These are phyloP conservation scores for Conoideocrella luteorostrata DNA, from an alignment of 2,329 filamentous ascomycete genomes.

Conservation along the genomic window DNA sequence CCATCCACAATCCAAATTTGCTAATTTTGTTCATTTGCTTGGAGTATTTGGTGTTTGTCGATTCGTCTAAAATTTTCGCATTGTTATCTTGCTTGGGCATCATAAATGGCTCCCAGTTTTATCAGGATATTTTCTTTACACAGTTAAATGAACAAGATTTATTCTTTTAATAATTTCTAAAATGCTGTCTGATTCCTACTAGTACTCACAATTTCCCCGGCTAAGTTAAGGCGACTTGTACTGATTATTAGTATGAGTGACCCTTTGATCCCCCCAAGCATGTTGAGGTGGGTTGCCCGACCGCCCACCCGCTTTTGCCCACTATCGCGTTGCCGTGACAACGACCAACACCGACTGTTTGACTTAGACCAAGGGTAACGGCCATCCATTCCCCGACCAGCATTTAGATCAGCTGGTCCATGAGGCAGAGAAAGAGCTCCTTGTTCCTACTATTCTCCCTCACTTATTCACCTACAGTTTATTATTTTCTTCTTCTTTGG, in stretches of 20 bases:
- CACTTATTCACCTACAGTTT: neutral
- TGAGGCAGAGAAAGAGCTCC: neutral
- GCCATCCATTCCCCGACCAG: neutral
- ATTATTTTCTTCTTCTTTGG: neutral
- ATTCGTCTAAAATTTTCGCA: neutral
- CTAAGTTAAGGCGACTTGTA: no score
- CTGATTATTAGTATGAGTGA: no score
- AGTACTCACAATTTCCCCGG: no score
- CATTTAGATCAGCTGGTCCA: neutral
- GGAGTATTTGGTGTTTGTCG: neutral
- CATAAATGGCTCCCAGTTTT: no score
- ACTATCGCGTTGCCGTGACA: slow-evolving; percentile 10
- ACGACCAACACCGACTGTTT: slow-evolving; percentile 3
- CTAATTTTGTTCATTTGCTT: neutral
- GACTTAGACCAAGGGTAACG: slow-evolving; percentile 1
- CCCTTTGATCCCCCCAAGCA: no score
- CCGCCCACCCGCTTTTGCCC: no score
- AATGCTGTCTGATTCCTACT: no score
- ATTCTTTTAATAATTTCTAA: no score
- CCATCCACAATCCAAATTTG: no score
- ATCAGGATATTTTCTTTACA: no score
- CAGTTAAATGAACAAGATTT: no score
- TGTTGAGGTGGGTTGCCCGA: no score
- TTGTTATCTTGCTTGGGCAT: neutral
- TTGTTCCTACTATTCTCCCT: neutral